Base-by-base conservation (phyloP, 2,329 filamentous ascomycete genomes). In the Ophiosphaerella korrae region DNA sequence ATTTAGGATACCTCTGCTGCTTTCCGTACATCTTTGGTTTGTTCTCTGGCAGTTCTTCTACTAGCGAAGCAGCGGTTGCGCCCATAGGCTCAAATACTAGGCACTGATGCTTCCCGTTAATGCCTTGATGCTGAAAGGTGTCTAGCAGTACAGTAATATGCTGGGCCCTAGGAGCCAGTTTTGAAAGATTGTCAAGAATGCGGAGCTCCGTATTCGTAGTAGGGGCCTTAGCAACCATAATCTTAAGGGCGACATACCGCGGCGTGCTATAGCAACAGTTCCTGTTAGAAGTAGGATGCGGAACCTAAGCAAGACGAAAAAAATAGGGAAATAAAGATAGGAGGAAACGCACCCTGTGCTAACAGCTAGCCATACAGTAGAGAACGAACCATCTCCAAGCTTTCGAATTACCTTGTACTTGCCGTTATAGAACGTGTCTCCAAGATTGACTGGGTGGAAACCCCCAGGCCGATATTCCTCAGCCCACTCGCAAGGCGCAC, bases 311-410 rank as follows among this genome's bases (percentile, higher is more conserved):
- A 18, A 45, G 48, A 50, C 29, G 35, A 31, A 32, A 45, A 29
- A 37, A 45, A 36, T 50, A 42, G 42, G 36, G 31, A 50, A 35
- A 45, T 24, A 45, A 34, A 34, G 33, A 34, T 36, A 40, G 42
- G 42, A 50, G 23, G 42, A 31, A 32, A 29, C 33, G 12, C 53
- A 55, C 54, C 41, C 39, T 40, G 45, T 46, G 44, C 34, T 40
- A 9, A 46, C 53, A 7, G 52, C 57, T 11, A 60, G 52, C 57
- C 55, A 60, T 26, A 60, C 57, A 38, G 55, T 58, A n/a, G 55
- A 58, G 40, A 31, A 55, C 16, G 45, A 50, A 33, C 57, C 55
- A 21, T 53, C 35, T 38, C 57, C 57, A 24, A 60, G 50, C 42
- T 60, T 60, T 34, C 52, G 52, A 42, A 60, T 56, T 18, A 60